A percentile compares a stretch with the other conserved stretches of the same genome.
phyloP scores from a whole-genome alignment of 179 eudicot genomes.

The Patellifolia procumbens region DNA sequence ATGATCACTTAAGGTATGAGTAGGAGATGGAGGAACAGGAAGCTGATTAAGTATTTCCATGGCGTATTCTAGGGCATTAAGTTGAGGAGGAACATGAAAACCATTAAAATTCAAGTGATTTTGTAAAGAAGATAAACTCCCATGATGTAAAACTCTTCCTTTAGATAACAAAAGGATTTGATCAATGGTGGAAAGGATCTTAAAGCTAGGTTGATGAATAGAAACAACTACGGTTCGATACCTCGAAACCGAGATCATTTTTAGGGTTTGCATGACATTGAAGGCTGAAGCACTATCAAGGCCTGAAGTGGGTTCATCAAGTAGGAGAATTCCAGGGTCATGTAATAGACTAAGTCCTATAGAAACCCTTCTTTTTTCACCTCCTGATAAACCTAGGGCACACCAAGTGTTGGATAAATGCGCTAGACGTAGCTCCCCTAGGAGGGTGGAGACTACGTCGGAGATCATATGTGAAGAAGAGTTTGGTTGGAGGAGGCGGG shows the following conservation, averaged over 20 bases:
- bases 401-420: slow-evolving; percentile 60
- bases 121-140: slow-evolving; percentile 62
- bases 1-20: not conserved
- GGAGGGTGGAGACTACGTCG: slow-evolving; percentile 39
- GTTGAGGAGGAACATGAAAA: slow-evolving; percentile 78
- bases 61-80: slow-evolving; percentile 81
- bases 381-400: slow-evolving; percentile 63
- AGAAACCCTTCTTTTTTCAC: slow-evolving; percentile 80
- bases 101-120: slow-evolving; percentile 50
- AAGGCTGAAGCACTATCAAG: slow-evolving; percentile 80
- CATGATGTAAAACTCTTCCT: slow-evolving; percentile 82
- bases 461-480: slow-evolving; percentile 21
- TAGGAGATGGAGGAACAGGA: slow-evolving; percentile 25
- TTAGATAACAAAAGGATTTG: slow-evolving; percentile 59
- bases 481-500: slow-evolving; percentile 58
- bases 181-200: slow-evolving; percentile 70
- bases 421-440: slow-evolving; percentile 56
- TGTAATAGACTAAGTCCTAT: slow-evolving; percentile 80
- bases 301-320: slow-evolving; percentile 96
- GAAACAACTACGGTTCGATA: slow-evolving; percentile 67
- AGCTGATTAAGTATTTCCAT: slow-evolving; percentile 76
- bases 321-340: slow-evolving; percentile 73
- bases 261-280: slow-evolving; percentile 66
- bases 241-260: slow-evolving; percentile 46
- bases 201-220: slow-evolving; percentile 91